Base-by-base conservation (phyloP, 2,329 filamentous ascomycete genomes). In the Myriosclerotinia scirpicola region DNA sequence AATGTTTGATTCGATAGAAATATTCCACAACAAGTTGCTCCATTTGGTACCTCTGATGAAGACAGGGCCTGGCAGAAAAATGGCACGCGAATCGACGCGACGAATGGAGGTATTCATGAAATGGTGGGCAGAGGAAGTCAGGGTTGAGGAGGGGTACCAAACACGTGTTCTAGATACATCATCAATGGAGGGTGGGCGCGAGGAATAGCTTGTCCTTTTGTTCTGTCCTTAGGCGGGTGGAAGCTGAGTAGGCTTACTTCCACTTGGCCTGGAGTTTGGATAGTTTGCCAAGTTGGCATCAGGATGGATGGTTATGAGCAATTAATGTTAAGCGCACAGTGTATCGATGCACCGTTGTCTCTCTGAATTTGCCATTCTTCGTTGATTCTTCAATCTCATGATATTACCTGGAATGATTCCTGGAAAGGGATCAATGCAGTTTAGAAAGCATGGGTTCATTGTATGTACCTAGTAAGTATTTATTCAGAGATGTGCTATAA, bases 1-100 rank as follows among this genome's bases (percentile, higher is more conserved):
- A 54, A 79, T 96, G 82, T 81, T 82, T 48, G 84, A 85, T 48
- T 85, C 86, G 11, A 84, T 95, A 68, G 81, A 84, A 52, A 90
- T 94, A 78, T 90, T 96, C 73, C 85, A 86, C 54, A 88, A 90
- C 62, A 96, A 95, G 80, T 79, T 96, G 69, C 78, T 91, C 69
- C 82, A 80, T 40, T 30, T 73, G 36, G 71, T 82, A 73, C 78
- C 76, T 12, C 81, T 85, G 81, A 87, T 87, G 84, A 88, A 88
- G 81, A 88, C 86, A 61, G 79, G 78, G 0, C 78, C 81, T 20
- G 86, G 86, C 20, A 78, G 79, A 69, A 73, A 75, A 71, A 74
- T 88, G 76, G 85, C 85, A 0, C 76, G 70, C 68, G 81, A 82
- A 74, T 79, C 84, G 74, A 84, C 83, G 1, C 76, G 79, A 71